Evolutionary conservation across 2,329 filamentous ascomycete genomes (phyloP).

Genomic region (Trichoderma sp.): DNA sequence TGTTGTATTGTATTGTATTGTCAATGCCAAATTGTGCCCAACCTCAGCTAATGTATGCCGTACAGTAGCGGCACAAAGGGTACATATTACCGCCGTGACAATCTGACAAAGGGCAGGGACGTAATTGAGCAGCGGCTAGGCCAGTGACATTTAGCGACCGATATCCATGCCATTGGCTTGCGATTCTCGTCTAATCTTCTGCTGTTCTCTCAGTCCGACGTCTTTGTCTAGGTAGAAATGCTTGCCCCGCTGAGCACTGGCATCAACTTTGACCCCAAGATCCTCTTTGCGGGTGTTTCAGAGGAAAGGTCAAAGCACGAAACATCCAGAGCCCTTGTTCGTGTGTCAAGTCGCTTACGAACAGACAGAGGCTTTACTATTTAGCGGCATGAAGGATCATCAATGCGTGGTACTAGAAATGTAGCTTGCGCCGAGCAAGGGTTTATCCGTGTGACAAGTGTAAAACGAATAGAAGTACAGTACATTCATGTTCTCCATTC

Average conservation of each 20-base stretch:
- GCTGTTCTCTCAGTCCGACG: not conserved
- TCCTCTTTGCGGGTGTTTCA: not conserved
- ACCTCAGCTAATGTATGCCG: not conserved
- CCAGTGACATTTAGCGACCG: not conserved
- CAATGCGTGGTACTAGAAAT: too few relatives aligned
- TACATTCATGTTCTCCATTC: too few relatives aligned
- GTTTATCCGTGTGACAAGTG: too few relatives aligned
- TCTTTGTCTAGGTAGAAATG: not conserved
- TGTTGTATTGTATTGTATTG: not conserved
- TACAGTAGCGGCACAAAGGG: not conserved
- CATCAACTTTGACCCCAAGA: not conserved
- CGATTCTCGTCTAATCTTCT: not conserved
- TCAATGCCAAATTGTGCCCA: not conserved
- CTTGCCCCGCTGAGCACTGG: not conserved
- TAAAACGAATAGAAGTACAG: too few relatives aligned
- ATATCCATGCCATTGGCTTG: not conserved
- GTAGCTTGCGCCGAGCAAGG: too few relatives aligned
- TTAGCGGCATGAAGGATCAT: not conserved
- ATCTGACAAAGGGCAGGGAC: not conserved
- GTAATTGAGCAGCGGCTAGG: not conserved
- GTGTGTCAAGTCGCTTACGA: not conserved
- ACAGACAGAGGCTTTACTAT: not conserved
- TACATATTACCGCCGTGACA: not conserved
- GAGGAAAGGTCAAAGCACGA: not conserved
- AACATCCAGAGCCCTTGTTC: not conserved